Conservation (phyloP, 2,329 filamentous ascomycete species). For the Monosporascus cannonballus region DNA sequence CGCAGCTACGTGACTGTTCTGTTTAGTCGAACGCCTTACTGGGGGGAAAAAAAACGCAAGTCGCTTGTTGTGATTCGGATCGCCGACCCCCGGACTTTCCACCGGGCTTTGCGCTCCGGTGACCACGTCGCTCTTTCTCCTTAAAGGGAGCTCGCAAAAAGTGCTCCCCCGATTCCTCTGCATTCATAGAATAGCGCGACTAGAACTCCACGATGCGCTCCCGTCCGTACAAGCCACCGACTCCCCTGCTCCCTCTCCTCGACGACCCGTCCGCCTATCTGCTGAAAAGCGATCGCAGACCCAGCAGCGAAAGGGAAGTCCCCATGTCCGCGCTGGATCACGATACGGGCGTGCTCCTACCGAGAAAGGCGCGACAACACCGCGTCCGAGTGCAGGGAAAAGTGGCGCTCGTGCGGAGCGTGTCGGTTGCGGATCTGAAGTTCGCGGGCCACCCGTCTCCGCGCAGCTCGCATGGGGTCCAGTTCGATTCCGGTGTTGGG, state of each 20-base stretch:
- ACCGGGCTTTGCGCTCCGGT: too few species aligned
- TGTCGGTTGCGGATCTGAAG: constrained; percentile 24
- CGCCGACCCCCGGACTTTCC: too few species aligned
- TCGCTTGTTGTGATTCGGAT: too few species aligned
- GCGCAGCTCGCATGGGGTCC: background rate
- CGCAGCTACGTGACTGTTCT: too few species aligned
- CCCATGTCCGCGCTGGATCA: constrained; percentile 20
- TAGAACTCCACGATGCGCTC: constrained; percentile 14
- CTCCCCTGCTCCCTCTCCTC: constrained; percentile 21
- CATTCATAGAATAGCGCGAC: background rate
- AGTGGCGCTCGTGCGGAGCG: constrained; percentile 28
- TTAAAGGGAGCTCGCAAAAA: too few species aligned
- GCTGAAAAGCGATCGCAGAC: constrained; percentile 11
- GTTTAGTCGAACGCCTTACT: too few species aligned
- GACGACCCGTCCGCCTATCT: constrained; percentile 15
- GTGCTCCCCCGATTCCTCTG: background rate
- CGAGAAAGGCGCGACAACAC: constrained; percentile 9
- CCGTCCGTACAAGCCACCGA: constrained; percentile 21
- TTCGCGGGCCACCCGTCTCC: background rate
- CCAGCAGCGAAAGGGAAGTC: constrained; percentile 10
- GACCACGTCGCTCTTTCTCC: too few species aligned
- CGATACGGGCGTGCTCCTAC: constrained; percentile 26
- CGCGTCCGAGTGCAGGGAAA: constrained; percentile 32
- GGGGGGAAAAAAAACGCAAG: too few species aligned
- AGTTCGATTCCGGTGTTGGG: constrained; percentile 2